Evolutionary conservation across 257 asterid genomes (phyloP).

Genomic region (Misopates orontium): DNA sequence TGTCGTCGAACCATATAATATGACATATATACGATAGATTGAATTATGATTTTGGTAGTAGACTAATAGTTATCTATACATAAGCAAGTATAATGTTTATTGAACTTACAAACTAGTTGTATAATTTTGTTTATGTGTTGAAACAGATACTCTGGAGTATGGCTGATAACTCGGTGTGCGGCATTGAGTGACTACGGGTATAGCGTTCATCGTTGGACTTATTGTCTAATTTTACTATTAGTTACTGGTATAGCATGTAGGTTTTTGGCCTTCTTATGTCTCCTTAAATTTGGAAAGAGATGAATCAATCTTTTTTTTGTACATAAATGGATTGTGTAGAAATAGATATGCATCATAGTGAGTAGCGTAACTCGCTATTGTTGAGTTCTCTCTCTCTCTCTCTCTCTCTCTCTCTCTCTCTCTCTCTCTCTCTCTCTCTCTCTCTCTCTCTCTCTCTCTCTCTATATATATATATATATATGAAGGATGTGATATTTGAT

Average conservation of each 20-base stretch:
- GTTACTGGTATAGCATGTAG: slow-evolving; percentile 60
- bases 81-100: not conserved
- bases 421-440: too few species aligned
- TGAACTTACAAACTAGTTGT: not conserved
- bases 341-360: slow-evolving; percentile 4
- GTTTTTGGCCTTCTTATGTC: slow-evolving; percentile 64
- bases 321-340: slow-evolving; percentile 17
- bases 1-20: not conserved
- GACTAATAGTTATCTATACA: too few species aligned
- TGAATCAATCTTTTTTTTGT: slow-evolving; percentile 33
- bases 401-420: too few species aligned
- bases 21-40: not conserved
- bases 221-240: slow-evolving; percentile 49
- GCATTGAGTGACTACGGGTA: slow-evolving; percentile 65
- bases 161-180: slow-evolving; percentile 93
- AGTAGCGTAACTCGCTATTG: too few species aligned
- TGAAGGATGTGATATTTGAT: too few species aligned
- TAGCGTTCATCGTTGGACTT: slow-evolving; percentile 57
- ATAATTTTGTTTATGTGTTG: slow-evolving; percentile 19
- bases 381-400: too few species aligned
- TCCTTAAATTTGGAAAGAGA: slow-evolving; percentile 63
- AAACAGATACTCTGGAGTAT: slow-evolving; percentile 75
- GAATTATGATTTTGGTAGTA: too few species aligned
- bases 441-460: too few species aligned
- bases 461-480: too few species aligned